Evolutionary conservation across 2,329 filamentous ascomycete species (phyloP), one percentile per base, ranked within the genome.

Genomic region (Neoscytalidium dimidiatum): DNA sequence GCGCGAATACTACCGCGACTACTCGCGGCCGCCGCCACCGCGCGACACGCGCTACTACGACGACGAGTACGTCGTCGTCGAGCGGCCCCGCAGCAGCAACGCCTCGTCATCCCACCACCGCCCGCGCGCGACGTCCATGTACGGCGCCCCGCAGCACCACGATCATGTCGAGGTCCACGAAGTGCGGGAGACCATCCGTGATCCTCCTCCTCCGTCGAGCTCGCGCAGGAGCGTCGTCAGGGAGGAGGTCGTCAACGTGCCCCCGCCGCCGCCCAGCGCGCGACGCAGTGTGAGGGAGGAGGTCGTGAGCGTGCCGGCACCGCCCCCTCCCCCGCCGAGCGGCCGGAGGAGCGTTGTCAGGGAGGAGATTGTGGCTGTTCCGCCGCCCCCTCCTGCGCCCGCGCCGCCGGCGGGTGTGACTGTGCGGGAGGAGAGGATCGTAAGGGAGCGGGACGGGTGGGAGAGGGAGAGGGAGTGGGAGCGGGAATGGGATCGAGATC

Each of bases 1-100:
- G n/a, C 48, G 61, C 35, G 35, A 57, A 11, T 46, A 57, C 41
- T 53, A 64, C 51, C 62, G 41, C 46, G 46, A 63, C 38, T 48
- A 63, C 58, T 62, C 58, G 44, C 58, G 58, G 9, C 19, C 23
- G 35, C 48, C 28, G 43, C 21, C 48, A 33, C 44, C 60, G 33
- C 17, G 33, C 33, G 33, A 8, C 35, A 46, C 26, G n/a, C 38
- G 56, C 61, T 43, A 43, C 51, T 52, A 56, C 29, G 38, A 46
- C 28, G 62, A 64, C 62, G 62, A 64, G 28, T 56, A 57, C 14
- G 51, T 64, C 17, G 62, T 57, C 28, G 49, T 64, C 38, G 62
- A 64, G 21, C 51, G 26, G 3, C 51, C 51, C 5, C 48, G 21
- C 19, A 49, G 51, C 17, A 52, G 48, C 29, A 28, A 8, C 28